Conservation (phyloP, 768 basidiomycete species). For the Boletus vinaceobasis region DNA sequence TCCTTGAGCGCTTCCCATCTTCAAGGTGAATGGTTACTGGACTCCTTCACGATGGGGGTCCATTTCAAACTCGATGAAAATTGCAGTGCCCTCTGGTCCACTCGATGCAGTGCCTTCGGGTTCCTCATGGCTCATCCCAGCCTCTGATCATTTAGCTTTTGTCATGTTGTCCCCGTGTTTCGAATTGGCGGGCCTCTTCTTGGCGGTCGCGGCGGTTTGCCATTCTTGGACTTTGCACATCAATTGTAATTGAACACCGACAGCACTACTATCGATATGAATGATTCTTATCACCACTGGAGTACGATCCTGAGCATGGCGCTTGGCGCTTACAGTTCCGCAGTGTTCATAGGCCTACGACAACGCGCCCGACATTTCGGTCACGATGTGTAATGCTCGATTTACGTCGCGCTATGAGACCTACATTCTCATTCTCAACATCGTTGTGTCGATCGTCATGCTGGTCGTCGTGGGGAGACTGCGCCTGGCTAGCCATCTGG, state of each 20-base stretch:
- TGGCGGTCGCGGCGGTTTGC: background rate
- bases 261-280: background rate
- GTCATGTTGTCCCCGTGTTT: slow-evolving; percentile 4
- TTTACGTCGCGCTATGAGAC: background rate
- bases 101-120: background rate
- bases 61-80: accelerated
- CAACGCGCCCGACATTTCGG: background rate
- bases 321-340: slow-evolving; percentile 8
- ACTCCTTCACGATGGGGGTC: background rate
- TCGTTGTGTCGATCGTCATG: slow-evolving; percentile 8
- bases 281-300: background rate
- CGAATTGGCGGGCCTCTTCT: background rate
- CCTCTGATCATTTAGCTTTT: slow-evolving; percentile 1
- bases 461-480: slow-evolving; percentile 6
- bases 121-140: background rate
- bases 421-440: slow-evolving; percentile 8
- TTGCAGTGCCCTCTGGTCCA: slow-evolving; percentile 1
- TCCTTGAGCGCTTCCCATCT: background rate
- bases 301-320: slow-evolving; percentile 5
- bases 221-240: slow-evolving; percentile 6
- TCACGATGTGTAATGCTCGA: background rate
- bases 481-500: slow-evolving; percentile 2
- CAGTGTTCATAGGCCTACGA: background rate
- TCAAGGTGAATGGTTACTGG: background rate
- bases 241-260: background rate